Conservation (phyloP, 257 asterid species). For the Anisodus acutangulus region DNA sequence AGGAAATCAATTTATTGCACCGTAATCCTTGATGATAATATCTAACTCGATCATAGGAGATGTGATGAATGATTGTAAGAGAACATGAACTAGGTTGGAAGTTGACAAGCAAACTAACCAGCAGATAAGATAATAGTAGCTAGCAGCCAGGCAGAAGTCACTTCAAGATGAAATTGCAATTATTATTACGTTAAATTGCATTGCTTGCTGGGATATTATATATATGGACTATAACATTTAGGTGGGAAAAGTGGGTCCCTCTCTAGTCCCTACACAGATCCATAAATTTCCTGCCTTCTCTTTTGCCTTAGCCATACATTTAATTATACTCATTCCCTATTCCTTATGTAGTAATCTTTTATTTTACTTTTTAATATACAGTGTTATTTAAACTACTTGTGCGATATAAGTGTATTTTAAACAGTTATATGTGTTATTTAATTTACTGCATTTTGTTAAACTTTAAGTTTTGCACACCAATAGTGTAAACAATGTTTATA, state of each 20-base stretch:
- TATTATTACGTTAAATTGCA: neutral
- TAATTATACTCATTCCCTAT: neutral
- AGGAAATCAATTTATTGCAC: too few relatives aligned
- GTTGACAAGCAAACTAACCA: conserved; percentile 5
- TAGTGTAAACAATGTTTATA: too few relatives aligned
- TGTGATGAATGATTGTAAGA: neutral
- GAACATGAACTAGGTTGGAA: neutral
- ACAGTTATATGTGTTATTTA: neutral
- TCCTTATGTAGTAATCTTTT: neutral
- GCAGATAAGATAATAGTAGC: too few relatives aligned
- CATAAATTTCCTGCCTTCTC: neutral
- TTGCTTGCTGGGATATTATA: neutral
- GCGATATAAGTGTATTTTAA: neutral
- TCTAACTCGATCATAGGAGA: neutral
- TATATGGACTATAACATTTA: neutral
- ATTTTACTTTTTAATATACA: too few relatives aligned
- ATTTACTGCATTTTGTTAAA: neutral
- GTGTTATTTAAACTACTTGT: neutral
- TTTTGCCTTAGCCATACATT: neutral
- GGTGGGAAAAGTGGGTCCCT: neutral
- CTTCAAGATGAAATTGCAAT: conserved; percentile 25
- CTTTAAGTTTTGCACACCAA: neutral
- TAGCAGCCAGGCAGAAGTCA: neutral
- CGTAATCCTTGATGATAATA: too few relatives aligned
- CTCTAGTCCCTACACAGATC: conserved; percentile 2